These are phyloP conservation scores for Pichia norvegensis DNA, from an alignment of 1,139 yeast species.

Conservation along the genomic window DNA sequence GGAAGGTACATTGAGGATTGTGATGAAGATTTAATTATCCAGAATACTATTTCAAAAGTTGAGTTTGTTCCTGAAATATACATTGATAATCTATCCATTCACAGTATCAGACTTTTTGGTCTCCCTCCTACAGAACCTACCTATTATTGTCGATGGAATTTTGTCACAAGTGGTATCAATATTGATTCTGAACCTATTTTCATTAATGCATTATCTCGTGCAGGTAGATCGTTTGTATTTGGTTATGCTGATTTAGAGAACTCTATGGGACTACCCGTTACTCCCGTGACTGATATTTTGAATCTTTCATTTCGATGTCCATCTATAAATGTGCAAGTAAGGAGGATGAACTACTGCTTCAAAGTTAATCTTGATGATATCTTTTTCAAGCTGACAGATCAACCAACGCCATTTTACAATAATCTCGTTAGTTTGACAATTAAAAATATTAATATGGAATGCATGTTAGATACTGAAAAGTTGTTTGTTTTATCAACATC, in stretches of 20 bases:
- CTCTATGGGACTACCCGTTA: slow-evolving; percentile 49
- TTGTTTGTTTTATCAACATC: slow-evolving; percentile 40
- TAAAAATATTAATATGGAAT: slow-evolving; percentile 37
- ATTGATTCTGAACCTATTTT: slow-evolving; percentile 48
- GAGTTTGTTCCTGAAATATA: slow-evolving; percentile 36
- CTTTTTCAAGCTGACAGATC: slow-evolving; percentile 51
- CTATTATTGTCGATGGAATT: slow-evolving; percentile 85
- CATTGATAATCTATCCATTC: slow-evolving; percentile 60
- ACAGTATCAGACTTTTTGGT: slow-evolving; percentile 90
- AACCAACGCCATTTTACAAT: slow-evolving; percentile 61
- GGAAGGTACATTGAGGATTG: slow-evolving; percentile 32
- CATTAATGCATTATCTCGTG: slow-evolving; percentile 37
- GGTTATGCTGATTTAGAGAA: slow-evolving; percentile 73
- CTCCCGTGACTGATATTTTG: slow-evolving; percentile 61
- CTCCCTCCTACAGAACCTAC: slow-evolving; percentile 84
- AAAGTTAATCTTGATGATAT: slow-evolving; percentile 29
- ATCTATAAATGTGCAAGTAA: slow-evolving; percentile 27
- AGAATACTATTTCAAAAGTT: slow-evolving; percentile 14
- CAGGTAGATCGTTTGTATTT: slow-evolving; percentile 44
- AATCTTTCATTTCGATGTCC: slow-evolving; percentile 46
- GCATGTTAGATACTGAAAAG: slow-evolving; percentile 24
- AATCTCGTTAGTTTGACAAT: slow-evolving; percentile 44
- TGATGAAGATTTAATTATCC: slow-evolving; percentile 23
- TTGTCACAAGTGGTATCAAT: slow-evolving; percentile 52
- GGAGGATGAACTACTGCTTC: slow-evolving; percentile 18